phyloP scores from a whole-genome alignment of 805 yeast species.

The Wickerhamiella dianesei region DNA sequence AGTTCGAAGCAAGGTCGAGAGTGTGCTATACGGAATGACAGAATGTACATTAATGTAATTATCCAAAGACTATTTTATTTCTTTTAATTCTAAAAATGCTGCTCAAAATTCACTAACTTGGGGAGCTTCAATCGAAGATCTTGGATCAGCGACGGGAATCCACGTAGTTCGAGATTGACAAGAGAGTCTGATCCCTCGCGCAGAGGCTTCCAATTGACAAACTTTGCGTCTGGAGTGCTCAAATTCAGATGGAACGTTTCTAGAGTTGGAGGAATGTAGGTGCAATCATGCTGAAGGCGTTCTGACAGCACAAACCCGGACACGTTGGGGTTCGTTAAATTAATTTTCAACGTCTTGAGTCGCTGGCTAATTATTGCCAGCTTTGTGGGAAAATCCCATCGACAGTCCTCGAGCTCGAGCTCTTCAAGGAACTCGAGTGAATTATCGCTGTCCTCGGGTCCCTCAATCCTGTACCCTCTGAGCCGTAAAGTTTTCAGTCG shows the following conservation, averaged over 20 bases:
- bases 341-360: conserved; percentile 2
- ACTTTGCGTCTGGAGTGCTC: conserved; percentile 1
- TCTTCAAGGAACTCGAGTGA: conserved; percentile 3
- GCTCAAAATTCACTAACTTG: conserved; percentile 1
- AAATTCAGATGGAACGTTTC: conserved; percentile 4
- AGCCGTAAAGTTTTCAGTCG: conserved; percentile 5
- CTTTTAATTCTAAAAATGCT: not conserved
- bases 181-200: conserved; percentile 3
- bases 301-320: conserved; percentile 9
- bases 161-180: conserved; percentile 3
- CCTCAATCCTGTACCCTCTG: conserved; percentile 9
- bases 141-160: not conserved
- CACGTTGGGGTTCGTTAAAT: not conserved
- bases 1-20: conserved; percentile 71
- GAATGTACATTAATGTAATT: conserved; percentile 25
- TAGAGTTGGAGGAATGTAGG: conserved; percentile 4
- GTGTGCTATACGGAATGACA: conserved; percentile 83
- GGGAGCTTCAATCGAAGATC: not conserved
- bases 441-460: not conserved
- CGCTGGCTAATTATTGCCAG: conserved; percentile 4
- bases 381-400: conserved; percentile 10
- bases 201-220: conserved; percentile 10
- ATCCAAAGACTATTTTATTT: not conserved
- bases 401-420: conserved; percentile 7
- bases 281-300: conserved; percentile 6